Conservation (phyloP, 2,329 filamentous ascomycete species). For the Phyllosticta ampelicida region DNA sequence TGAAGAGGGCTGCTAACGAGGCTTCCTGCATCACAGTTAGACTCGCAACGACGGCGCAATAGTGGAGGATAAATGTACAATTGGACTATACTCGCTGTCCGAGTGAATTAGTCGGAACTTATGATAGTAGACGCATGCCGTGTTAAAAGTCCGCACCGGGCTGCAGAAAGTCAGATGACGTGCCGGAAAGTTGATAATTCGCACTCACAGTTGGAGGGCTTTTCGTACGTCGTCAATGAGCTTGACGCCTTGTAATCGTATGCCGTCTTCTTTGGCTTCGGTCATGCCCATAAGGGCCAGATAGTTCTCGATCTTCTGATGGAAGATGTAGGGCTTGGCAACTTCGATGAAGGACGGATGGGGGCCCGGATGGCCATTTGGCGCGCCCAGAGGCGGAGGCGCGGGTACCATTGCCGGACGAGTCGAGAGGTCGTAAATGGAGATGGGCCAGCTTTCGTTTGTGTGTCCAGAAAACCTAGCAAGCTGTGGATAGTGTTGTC, state of each 20-base stretch:
- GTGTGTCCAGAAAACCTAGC: background rate
- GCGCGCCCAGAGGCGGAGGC: slow-evolving; percentile 16
- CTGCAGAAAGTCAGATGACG: slow-evolving; percentile 32
- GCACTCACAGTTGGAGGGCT: slow-evolving; percentile 61
- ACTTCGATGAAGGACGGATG: slow-evolving; percentile 55
- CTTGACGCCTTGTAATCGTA: slow-evolving; percentile 74
- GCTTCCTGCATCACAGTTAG: slow-evolving; percentile 50
- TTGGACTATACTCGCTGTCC: slow-evolving; percentile 74
- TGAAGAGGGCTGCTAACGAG: slow-evolving; percentile 76
- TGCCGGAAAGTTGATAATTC: slow-evolving; percentile 10
- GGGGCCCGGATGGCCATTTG: slow-evolving; percentile 30
- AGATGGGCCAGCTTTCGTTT: background rate
- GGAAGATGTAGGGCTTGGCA: slow-evolving; percentile 67
- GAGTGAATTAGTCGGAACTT: slow-evolving; percentile 79
- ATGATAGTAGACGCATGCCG: slow-evolving; percentile 86
- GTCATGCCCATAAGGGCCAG: slow-evolving; percentile 60
- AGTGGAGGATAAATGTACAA: slow-evolving; percentile 26
- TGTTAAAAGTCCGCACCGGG: slow-evolving; percentile 84
- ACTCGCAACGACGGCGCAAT: background rate
- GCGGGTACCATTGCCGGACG: slow-evolving; percentile 22
- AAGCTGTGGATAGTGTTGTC: background rate
- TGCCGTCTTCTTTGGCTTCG: slow-evolving; percentile 66
- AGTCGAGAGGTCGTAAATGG: background rate
- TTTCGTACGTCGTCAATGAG: slow-evolving; percentile 80
- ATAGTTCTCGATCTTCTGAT: slow-evolving; percentile 66